These are phyloP conservation scores for Amyloporia xantha DNA, from an alignment of 768 basidiomycete genomes.

Conservation along the genomic window DNA sequence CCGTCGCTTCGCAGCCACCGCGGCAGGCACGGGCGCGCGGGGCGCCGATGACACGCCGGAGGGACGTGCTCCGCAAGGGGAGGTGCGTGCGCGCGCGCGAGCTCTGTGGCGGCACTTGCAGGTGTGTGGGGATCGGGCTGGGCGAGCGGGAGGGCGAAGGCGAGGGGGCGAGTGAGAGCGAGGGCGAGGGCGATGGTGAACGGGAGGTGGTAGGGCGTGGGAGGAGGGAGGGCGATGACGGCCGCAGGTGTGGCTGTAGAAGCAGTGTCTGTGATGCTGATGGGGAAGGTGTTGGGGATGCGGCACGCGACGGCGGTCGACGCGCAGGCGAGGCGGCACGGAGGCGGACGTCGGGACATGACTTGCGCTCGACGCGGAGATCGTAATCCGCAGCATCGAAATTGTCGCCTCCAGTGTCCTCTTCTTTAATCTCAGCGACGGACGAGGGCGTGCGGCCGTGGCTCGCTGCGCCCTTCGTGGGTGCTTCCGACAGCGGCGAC, in stretches of 20 bases:
- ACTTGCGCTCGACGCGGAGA: background rate
- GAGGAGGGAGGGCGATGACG: background rate
- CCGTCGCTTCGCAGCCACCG: slow-evolving; percentile 6
- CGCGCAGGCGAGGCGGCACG: background rate
- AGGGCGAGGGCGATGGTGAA: background rate
- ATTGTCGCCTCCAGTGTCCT: background rate
- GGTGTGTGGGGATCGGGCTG: background rate
- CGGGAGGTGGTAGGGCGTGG: too few species aligned
- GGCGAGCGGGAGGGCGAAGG: background rate
- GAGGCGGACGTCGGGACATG: background rate
- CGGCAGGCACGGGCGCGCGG: too few species aligned
- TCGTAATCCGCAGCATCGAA: too few species aligned
- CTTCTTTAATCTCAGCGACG: background rate
- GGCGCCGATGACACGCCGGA: slow-evolving; percentile 1
- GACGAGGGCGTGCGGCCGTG: background rate
- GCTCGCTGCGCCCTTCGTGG: slow-evolving; percentile 1
- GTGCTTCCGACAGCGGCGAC: background rate
- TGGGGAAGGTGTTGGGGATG: background rate
- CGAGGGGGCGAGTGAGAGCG: background rate
- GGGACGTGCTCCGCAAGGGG: background rate
- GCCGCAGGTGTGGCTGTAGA: background rate
- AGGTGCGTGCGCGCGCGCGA: background rate
- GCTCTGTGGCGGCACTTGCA: background rate
- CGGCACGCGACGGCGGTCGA: background rate
- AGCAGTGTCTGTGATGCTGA: background rate